Percentiles rank a stretch among this genome's conserved stretches.
These are phyloP conservation scores for Collybia sp. DNA, from an alignment of 768 basidiomycete species.

Conservation along the genomic window DNA sequence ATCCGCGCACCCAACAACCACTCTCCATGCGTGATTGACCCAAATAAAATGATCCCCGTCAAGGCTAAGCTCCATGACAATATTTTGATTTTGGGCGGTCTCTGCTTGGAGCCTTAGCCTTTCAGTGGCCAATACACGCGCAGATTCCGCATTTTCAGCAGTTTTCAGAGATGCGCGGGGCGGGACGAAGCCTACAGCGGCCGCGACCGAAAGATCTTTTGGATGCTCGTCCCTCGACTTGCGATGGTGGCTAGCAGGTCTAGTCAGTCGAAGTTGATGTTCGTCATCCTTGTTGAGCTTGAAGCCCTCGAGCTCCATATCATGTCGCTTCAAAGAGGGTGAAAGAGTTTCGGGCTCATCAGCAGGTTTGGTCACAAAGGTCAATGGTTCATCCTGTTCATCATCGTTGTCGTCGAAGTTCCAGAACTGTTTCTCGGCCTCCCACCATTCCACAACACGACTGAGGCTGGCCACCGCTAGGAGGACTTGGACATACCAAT, in stretches of 20 bases:
- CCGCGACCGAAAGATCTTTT: constrained; percentile 33
- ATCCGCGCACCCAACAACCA: constrained; percentile 76
- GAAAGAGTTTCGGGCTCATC: constrained; percentile 42
- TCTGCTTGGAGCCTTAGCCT: constrained; percentile 88
- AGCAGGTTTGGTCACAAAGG: constrained; percentile 89
- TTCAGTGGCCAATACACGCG: constrained; percentile 83
- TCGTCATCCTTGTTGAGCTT: constrained; percentile 52
- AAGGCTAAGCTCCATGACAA: constrained; percentile 90
- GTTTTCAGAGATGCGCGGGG: constrained; percentile 37
- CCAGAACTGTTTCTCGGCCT: constrained; percentile 99
- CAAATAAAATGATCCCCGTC: constrained; percentile 95
- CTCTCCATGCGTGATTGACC: constrained; percentile 94
- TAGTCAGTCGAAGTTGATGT: constrained; percentile 40
- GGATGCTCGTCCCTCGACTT: constrained; percentile 55
- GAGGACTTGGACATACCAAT: constrained; percentile 97
- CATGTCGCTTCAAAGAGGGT: constrained; percentile 31
- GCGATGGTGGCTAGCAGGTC: constrained; percentile 46
- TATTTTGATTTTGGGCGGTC: constrained; percentile 92
- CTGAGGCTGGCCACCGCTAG: constrained; percentile 94
- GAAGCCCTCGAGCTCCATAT: constrained; percentile 39
- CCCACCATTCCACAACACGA: constrained; percentile 99
- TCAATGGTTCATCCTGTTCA: constrained; percentile 85
- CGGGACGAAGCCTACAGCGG: constrained; percentile 22
- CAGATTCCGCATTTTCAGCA: constrained; percentile 65
- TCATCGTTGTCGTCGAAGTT: constrained; percentile 93